A percentile compares a stretch with the other conserved stretches of the same genome.
Conservation (phyloP, 2,329 filamentous ascomycete genomes). For the Phaeosphaeriaceae sp. region DNA sequence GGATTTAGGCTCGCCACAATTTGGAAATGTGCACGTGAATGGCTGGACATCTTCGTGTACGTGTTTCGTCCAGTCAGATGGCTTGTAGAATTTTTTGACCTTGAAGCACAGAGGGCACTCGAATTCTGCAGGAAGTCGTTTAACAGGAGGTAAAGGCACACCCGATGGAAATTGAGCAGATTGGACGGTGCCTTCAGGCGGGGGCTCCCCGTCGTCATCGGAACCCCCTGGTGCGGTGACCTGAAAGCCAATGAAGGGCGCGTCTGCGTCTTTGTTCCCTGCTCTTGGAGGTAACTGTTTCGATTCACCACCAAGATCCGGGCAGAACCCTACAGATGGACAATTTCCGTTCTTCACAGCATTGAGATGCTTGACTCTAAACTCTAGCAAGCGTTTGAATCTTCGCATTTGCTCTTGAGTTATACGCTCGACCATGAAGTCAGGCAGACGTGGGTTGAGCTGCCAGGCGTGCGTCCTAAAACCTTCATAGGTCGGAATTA, state of each 20-base stretch:
- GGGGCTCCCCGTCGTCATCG: constrained; percentile 70
- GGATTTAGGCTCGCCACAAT: constrained; percentile 83
- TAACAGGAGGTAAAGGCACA: constrained; percentile 81
- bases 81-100: constrained; percentile 84
- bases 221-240: constrained; percentile 62
- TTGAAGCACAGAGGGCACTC: constrained; percentile 89
- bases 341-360: constrained; percentile 65
- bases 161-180: constrained; percentile 78
- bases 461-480: constrained; percentile 76
- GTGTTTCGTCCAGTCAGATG: constrained; percentile 96
- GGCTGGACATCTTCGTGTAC: constrained; percentile 93
- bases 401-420: constrained; percentile 79
- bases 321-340: constrained; percentile 66
- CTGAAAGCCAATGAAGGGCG: constrained; percentile 60
- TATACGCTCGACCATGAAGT: constrained; percentile 77
- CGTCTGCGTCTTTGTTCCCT: constrained; percentile 66
- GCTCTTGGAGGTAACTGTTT: constrained; percentile 65
- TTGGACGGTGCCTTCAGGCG: constrained; percentile 70
- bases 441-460: constrained; percentile 75
- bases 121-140: constrained; percentile 80
- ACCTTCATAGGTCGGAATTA: constrained; percentile 75
- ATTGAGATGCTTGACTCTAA: constrained; percentile 72
- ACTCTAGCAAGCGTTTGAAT: constrained; percentile 77
- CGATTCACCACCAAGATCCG: constrained; percentile 70
- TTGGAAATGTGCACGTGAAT: constrained; percentile 88